Evolutionary conservation across 2,329 filamentous ascomycete genomes (phyloP).

Genomic region (Trichophyton equinum): DNA sequence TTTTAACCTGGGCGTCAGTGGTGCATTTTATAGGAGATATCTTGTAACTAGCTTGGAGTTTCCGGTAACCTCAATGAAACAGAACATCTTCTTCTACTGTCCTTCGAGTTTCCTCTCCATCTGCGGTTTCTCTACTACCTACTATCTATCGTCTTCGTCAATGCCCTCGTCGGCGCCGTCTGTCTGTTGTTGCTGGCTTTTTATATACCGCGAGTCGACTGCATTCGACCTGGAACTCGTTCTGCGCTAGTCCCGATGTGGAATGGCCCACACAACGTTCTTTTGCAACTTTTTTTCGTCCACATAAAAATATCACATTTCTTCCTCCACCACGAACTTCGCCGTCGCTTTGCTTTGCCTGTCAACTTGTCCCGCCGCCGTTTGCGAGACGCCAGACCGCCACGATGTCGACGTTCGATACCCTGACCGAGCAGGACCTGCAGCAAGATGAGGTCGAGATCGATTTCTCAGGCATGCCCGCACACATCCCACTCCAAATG

Average conservation of each 20-base stretch:
- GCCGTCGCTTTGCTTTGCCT: neutral
- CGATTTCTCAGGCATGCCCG: slow-evolving; percentile 58
- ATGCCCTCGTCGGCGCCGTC: no score
- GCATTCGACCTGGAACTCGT: neutral
- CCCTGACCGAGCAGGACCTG: slow-evolving; percentile 81
- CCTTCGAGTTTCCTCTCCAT: neutral
- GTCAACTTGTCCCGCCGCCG: neutral
- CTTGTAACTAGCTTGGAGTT: neutral
- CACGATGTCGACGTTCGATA: slow-evolving; percentile 50
- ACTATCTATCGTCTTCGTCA: no score
- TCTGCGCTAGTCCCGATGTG: neutral
- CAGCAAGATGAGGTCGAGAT: slow-evolving; percentile 86
- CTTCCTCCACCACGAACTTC: slow-evolving; percentile 1
- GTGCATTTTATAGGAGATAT: neutral
- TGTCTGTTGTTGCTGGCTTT: no score
- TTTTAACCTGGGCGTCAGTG: neutral
- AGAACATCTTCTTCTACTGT: neutral
- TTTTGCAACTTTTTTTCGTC: slow-evolving; percentile 2
- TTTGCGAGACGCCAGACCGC: neutral
- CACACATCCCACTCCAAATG: slow-evolving; percentile 5
- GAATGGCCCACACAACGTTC: slow-evolving; percentile 3
- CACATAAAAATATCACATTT: slow-evolving; percentile 3
- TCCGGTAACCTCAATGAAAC: neutral
- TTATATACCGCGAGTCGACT: no score
- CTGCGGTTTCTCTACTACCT: neutral